phyloP scores from a whole-genome alignment of 2,329 filamentous ascomycete genomes.

The Monilinia aucupariae region DNA sequence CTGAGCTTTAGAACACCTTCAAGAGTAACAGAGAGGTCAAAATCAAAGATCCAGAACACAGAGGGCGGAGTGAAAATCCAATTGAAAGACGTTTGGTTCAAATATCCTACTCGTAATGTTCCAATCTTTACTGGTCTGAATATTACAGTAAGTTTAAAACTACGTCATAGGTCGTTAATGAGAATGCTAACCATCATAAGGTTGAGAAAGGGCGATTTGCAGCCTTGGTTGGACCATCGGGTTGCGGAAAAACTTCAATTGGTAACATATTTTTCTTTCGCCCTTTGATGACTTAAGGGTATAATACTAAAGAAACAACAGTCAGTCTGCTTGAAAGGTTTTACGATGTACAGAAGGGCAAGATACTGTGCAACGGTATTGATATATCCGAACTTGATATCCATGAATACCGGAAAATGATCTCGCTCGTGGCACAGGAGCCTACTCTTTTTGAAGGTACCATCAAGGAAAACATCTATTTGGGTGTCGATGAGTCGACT shows the following conservation, averaged over 20 bases:
- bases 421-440: slow-evolving; percentile 71
- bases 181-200: slow-evolving; percentile 20
- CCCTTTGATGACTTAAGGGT: not conserved
- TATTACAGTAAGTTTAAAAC: slow-evolving; percentile 40
- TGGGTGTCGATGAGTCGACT: slow-evolving; percentile 48
- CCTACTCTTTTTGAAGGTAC: slow-evolving; percentile 58
- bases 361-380: slow-evolving; percentile 57
- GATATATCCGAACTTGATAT: slow-evolving; percentile 56
- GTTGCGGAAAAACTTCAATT: slow-evolving; percentile 32
- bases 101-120: slow-evolving; percentile 53
- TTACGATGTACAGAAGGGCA: slow-evolving; percentile 61
- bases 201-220: slow-evolving; percentile 61
- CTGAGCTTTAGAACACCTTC: slow-evolving; percentile 36
- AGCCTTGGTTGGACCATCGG: slow-evolving; percentile 64
- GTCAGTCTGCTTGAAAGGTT: slow-evolving; percentile 44
- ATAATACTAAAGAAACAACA: not conserved
- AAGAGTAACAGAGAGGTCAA: slow-evolving; percentile 12
- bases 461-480: slow-evolving; percentile 63
- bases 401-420: slow-evolving; percentile 54
- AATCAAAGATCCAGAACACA: slow-evolving; percentile 25
- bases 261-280: not conserved
- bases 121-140: slow-evolving; percentile 56
- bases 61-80: slow-evolving; percentile 50
- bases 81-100: slow-evolving; percentile 52
- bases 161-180: not conserved